Base-by-base conservation (phyloP, 2,329 filamentous ascomycete species). In the Geosmithia putterillii region DNA sequence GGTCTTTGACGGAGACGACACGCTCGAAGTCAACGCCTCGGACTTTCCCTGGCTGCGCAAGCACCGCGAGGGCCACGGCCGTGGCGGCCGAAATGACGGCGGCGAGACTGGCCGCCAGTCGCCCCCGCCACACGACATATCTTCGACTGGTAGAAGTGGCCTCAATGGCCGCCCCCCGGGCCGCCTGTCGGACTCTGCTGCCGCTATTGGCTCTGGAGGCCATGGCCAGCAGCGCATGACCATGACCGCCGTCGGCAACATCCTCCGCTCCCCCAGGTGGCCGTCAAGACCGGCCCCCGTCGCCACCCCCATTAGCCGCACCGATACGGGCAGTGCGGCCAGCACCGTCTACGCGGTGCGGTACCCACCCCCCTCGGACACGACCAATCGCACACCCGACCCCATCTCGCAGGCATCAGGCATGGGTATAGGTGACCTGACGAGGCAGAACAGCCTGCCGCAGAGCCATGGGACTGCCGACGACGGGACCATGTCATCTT, bases 1-100 rank as follows among this genome's bases (percentile, higher is more conserved):
- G 56, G 80, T 95, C 0, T 95, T 94, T 55, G 89, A 95, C 52
- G 89, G 88, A 3, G 89, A 95, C 54, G 89, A 95, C 57, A 94
- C 92, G 81, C 70, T 94, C 34, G 85, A 90, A 41, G 63, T 71
- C 15, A 69, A 72, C 34, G 64, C 70, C 2, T 62, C 70, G 1
- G 71, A 76, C 35, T 67, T 67, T 21, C 58, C 64, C 10, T 74
- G 72, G 68, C 61, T 64, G 17, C 57, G 61, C 21, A 58, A 60
- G 42, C 62, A 60, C 20, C 52, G 57, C 12, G 50, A 60, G 18
- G 57, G 58, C 4, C 60, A 60, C 38, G 58, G 50, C 35, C 56
- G 56, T 19, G 52, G 51, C 18, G 57, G 50, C 36, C 49, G 46
- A 37, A 46, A 28, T n/a, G 45, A 45, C 18, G 42, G 39, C 8